A percentile compares a stretch with the other conserved stretches of the same genome.
These are phyloP conservation scores for Trematosphaeria pertusa DNA, from an alignment of 2,329 filamentous ascomycete species.

Conservation along the genomic window DNA sequence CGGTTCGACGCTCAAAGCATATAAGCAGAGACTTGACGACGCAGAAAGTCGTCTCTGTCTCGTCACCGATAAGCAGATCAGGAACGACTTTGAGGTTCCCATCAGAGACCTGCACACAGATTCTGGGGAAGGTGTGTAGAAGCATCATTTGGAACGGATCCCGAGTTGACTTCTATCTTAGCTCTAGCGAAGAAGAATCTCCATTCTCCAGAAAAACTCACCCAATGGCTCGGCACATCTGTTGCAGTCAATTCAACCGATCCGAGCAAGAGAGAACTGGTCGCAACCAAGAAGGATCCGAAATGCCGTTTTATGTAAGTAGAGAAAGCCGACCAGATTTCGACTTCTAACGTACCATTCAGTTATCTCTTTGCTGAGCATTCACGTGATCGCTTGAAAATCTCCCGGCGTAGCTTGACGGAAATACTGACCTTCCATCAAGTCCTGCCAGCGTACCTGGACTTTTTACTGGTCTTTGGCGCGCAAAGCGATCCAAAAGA, in stretches of 20 bases:
- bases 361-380: constrained; percentile 27
- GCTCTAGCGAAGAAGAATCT: background rate
- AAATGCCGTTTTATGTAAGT: constrained; percentile 34
- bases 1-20: too few relatives aligned
- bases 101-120: background rate
- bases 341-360: background rate
- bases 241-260: background rate
- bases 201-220: background rate
- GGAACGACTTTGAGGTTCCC: background rate
- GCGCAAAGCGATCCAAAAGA: constrained; percentile 36
- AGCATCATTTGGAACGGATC: background rate
- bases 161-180: background rate
- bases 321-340: background rate
- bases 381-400: constrained; percentile 23
- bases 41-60: background rate
- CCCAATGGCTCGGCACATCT: background rate
- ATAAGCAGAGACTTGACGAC: background rate
- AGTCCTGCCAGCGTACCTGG: constrained; percentile 50
- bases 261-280: too few relatives aligned
- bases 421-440: constrained; percentile 42
- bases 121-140: background rate
- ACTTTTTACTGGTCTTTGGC: constrained; percentile 51
- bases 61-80: background rate
- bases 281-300: constrained; percentile 23
- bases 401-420: constrained; percentile 20